Percentiles rank a stretch among this genome's conserved stretches.
phyloP scores from a whole-genome alignment of 129 eudicot genomes.

The Lactuca saligna region DNA sequence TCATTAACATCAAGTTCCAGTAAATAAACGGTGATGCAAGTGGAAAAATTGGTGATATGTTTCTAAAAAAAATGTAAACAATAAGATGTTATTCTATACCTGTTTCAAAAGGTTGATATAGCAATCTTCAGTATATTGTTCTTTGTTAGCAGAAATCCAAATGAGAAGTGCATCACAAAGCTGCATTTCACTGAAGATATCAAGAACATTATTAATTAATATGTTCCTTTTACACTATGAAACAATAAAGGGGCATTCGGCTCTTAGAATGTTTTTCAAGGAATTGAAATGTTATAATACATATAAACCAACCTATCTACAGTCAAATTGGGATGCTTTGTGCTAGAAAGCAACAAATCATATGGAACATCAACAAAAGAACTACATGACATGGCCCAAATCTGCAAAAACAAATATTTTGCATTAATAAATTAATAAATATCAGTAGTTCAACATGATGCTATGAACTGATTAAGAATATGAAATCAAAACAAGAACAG shows the following conservation, averaged over 20 bases:
- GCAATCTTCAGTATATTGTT: slow-evolving; percentile 25
- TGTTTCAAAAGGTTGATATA: slow-evolving; percentile 44
- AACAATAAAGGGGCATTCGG: not conserved
- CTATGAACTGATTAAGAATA: no score
- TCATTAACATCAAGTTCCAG: not conserved
- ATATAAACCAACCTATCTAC: slow-evolving; percentile 63
- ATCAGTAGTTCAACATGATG: slow-evolving; percentile 11
- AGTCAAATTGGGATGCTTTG: slow-evolving; percentile 69
- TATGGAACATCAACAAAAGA: slow-evolving; percentile 52
- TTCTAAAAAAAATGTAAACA: not conserved
- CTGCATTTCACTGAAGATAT: slow-evolving; percentile 69
- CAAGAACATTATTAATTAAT: not conserved
- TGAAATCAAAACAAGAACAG: no score
- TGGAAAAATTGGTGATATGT: not conserved
- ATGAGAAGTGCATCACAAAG: slow-evolving; percentile 66
- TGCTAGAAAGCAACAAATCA: slow-evolving; percentile 49
- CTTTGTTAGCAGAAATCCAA: slow-evolving; percentile 62
- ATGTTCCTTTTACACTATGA: slow-evolving; percentile 10
- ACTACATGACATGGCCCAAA: slow-evolving; percentile 60
- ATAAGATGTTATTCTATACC: slow-evolving; percentile 38
- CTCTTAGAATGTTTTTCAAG: no score
- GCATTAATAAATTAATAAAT: slow-evolving; percentile 1
- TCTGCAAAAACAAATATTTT: slow-evolving; percentile 41
- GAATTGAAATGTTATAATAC: not conserved
- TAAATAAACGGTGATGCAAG: not conserved